A percentile compares a stretch with the other conserved stretches of the same genome.
phyloP scores from a whole-genome alignment of 2,329 filamentous ascomycete species.

The Fonsecaea pedrosoi region DNA sequence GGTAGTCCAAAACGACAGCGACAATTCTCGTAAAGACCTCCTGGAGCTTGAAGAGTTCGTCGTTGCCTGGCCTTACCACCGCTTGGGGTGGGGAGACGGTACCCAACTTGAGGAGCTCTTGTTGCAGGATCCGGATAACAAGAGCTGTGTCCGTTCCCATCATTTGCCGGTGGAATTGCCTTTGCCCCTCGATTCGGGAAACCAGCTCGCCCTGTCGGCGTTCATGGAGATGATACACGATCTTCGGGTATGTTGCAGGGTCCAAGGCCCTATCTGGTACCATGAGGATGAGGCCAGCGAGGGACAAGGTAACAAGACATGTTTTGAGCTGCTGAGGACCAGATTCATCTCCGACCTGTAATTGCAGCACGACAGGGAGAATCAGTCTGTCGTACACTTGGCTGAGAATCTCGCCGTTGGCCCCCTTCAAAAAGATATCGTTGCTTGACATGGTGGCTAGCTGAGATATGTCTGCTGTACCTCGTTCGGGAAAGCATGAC shows the following conservation, averaged over 20 bases:
- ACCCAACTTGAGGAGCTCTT: constrained; percentile 69
- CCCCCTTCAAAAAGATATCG: constrained; percentile 14
- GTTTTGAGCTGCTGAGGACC: constrained; percentile 52
- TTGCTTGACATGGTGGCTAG: constrained; percentile 17
- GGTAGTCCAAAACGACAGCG: constrained; percentile 8
- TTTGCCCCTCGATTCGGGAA: constrained; percentile 65
- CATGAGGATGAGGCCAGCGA: constrained; percentile 77
- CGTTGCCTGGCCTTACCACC: constrained; percentile 73
- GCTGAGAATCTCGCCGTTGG: constrained; percentile 12
- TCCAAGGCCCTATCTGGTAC: constrained; percentile 88
- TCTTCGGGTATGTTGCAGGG: constrained; percentile 67
- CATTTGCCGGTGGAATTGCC: constrained; percentile 69
- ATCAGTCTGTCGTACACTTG: constrained; percentile 24
- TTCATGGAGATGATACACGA: constrained; percentile 68
- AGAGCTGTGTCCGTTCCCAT: constrained; percentile 73
- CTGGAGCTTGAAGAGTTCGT: constrained; percentile 74
- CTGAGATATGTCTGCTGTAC: constrained; percentile 4
- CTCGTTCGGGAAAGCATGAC: constrained; percentile 10
- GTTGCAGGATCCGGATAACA: constrained; percentile 67
- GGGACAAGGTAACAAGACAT: constrained; percentile 77
- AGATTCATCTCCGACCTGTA: not conserved
- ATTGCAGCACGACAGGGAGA: constrained; percentile 18
- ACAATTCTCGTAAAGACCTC: constrained; percentile 72
- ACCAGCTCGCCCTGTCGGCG: constrained; percentile 64
- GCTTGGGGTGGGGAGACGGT: constrained; percentile 68